Evolutionary conservation across 352 stramenopile genomes (phyloP), one percentile per base, ranked within the genome.

Genomic region (Phytophthora litchii): DNA sequence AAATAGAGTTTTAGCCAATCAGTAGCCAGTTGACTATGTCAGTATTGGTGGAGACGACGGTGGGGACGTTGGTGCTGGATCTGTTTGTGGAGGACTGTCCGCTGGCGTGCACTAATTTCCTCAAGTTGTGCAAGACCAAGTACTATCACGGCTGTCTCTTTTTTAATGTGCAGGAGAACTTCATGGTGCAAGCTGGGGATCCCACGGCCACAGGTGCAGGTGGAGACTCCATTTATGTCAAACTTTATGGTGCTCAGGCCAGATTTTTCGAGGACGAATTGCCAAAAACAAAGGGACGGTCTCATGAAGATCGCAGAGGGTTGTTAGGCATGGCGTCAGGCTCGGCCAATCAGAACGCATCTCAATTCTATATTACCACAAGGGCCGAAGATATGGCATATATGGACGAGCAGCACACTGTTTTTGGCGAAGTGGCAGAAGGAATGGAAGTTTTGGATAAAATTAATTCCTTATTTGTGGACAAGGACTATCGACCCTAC

Each of bases 331-430:
- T 98, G 79, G 92, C 91, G 19, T 95, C 87, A 17, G 72, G 68
- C n/a, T 82, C 70, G 9, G 75, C 78, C 17, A 88, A 92, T 61
- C 84, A 81, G 37, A 93, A 91, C 64, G 80, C 64, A 59, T 96
- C 60, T 91, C 97, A 99, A 72, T 99, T 99, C 63, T 97, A 99
- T 65, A 97, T 99, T 67, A 99, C 97, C 19, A 91, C 97, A 37
- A 75, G 85, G 38, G 69, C 64, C 38, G 80, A 97, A 25, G 84
- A 98, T 63, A 83, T 98, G 44, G 75, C 91, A 21, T 95, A 97
- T 76, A 65, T 98, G 12, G 91, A 97, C 57, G 82, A 83, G 4
- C 95, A 94, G 46, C 86, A 97, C 66, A 98, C 92, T 17, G 80
- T 97, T 66, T 96, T 97, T 64, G 92, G 89, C 8, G 80, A 98